Evolutionary conservation across 192 early-diverging fungal genomes (phyloP), one percentile per base, ranked within the genome.

Genomic region (Entomortierella beljakovae): DNA sequence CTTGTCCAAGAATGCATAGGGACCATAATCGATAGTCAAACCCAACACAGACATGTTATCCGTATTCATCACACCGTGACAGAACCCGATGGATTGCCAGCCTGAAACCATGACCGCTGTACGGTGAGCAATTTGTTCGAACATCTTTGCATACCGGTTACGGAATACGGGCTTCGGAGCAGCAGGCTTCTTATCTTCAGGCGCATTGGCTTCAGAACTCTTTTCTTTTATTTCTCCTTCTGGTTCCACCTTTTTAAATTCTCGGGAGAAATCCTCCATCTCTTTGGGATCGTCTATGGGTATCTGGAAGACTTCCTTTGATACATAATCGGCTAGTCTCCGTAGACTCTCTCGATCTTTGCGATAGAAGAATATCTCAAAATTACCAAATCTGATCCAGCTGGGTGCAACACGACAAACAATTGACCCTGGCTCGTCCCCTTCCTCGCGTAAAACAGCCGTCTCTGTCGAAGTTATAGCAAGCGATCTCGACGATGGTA

Each of bases 61-160:
- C 0, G 95, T 96, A 80, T 96, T 96, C 92, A 96, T 92, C 2
- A 96, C 95, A 33, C 94, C 92, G 59, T 95, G 90, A 84, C 88
- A 89, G 80, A 94, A 94, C 8, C 92, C 94, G 32, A 90, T 79
- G 0, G 87, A 81, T 80, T 95, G 93, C 95, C 93, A 96, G 23
- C 77, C 82, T 7, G 95, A 94, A 22, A 94, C 86, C 86, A 90
- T 93, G 18, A 71, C 53, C 0, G 94, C 93, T 0, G 94, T 96
- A 22, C 81, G 76, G 18, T 74, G 66, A 3, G 88, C 85, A 1
- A 94, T 85, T 32, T 85, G 67, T 33, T 61, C 51, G 57, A 94
- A 84, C 64, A 94, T 80, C 29, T 40, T 60, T 25, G 83, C 83
- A 67, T 94, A 96, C 42, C 84, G 76, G 56, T 91, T 86, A 6